Base-by-base conservation (phyloP, 202 grass and related monocot species). In the Carex arenaria region DNA sequence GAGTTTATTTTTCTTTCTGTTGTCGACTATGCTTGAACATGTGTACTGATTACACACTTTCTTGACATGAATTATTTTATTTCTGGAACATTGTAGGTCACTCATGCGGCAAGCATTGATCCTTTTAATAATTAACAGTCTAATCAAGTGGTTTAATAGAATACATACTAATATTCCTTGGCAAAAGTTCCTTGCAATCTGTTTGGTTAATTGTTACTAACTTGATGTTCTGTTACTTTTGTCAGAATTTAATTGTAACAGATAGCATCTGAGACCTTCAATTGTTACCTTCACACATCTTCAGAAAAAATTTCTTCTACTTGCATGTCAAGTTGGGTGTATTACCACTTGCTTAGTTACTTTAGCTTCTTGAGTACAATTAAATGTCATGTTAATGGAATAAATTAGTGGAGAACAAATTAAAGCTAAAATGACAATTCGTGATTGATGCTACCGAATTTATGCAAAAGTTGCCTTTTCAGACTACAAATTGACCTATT, bases 371-470 rank as follows among this genome's bases (percentile, higher is more conserved):
- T 73, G 60, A 56, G 68, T 36, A 65, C 75, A 80, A 86, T 86
- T 40, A 68, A 72, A 80, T 86, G 31, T 72, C 84, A 80, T 86
- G 61, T 62, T 80, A 69, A 80, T 68, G 63, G 84, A 86, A 86
- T 86, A 80, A 72, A 70, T 86, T 72, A 86, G 74, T 57, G 75
- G 71, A 26, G 82, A 84, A 84, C 38, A 67, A 67, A 69, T 56
- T 82, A 72, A 84, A 75, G 82, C 17, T 69, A 43, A 45, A 84
- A 43, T 75, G 19, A 74, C 36, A 69, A 75, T 84, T 72, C 17
- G 17, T 23, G 60, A 47, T 55, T 84, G n/a, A 82, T 82, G 80
- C 80, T 82, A 38, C 28, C 43, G 38, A 77, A 85, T 77, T 77
- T 85, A 51, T 54, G 69, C 71, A 78, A 63, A 84, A 63, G 54